Conservation (phyloP, 2,329 filamentous ascomycete species). For the Thielaviopsis populi region DNA sequence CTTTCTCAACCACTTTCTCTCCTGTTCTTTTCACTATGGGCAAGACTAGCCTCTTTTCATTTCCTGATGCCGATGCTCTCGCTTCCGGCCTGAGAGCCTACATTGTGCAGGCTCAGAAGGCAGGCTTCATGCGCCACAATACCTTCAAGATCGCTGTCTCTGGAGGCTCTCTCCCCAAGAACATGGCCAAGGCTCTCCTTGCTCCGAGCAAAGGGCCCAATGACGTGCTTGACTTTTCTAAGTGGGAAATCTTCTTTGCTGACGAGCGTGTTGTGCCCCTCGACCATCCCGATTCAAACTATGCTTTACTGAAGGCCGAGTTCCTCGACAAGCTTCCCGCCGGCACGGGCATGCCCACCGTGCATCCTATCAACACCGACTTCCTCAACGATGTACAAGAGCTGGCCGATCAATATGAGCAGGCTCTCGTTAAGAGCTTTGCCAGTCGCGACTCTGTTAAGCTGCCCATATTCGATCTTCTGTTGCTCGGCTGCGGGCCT, state of each 20-base stretch:
- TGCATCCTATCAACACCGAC: slow-evolving; percentile 59
- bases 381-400: slow-evolving; percentile 69
- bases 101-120: slow-evolving; percentile 65
- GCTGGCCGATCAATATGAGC: slow-evolving; percentile 85
- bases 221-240: slow-evolving; percentile 59
- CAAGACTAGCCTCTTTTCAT: slow-evolving; percentile 65
- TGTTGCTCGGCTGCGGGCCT: slow-evolving; percentile 84
- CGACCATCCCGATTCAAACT: slow-evolving; percentile 88
- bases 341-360: slow-evolving; percentile 47
- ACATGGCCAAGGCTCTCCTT: slow-evolving; percentile 72
- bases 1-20: not conserved
- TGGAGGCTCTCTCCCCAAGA: slow-evolving; percentile 81
- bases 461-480: slow-evolving; percentile 84
- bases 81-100: slow-evolving; percentile 67
- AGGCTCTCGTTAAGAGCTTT: slow-evolving; percentile 70
- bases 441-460: slow-evolving; percentile 87
- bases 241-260: slow-evolving; percentile 98
- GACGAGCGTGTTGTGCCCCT: slow-evolving; percentile 92
- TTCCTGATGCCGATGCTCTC: slow-evolving; percentile 52
- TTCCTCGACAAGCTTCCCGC: slow-evolving; percentile 75
- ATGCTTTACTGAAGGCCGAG: slow-evolving; percentile 72
- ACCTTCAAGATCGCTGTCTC: slow-evolving; percentile 87
- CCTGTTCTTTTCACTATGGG: slow-evolving; percentile 29
- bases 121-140: slow-evolving; percentile 63
- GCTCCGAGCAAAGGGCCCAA: slow-evolving; percentile 33